Evolutionary conservation across 2,329 filamentous ascomycete genomes (phyloP), one percentile per base, ranked within the genome.

Genomic region (Pseudogymnoascus sp.): DNA sequence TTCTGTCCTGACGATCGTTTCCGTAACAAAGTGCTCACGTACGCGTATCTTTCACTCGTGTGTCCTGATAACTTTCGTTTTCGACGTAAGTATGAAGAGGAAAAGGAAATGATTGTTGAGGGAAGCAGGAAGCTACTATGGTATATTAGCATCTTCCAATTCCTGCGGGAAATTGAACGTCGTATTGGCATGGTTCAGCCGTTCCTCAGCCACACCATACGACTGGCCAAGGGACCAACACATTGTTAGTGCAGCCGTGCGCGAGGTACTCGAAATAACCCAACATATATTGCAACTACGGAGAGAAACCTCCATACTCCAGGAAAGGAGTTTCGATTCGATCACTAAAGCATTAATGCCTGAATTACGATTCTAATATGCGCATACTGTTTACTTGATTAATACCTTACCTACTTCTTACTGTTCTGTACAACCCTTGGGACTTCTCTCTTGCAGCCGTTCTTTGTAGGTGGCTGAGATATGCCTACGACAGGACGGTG

Each of bases 101-200:
- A 5, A 52, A 30, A 18, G 26, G 15, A 30, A 10, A 48, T 52
- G 15, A 30, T 33, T 45, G 45, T 52, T 52, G 45, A 8, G 45
- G n/a, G n/a, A 30, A 52, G 15, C 26, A 52, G 33, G 45, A 52
- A 52, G 45, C 45, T 52, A 52, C 26, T 19, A 15, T 52, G 45
- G 23, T 30, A 52, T 52, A 52, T 52, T 52, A 52, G 33, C 19
- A 52, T 52, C 45, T 30, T 12, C 23, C 45, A 52, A 52, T 52
- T 52, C 45, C 45, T 4, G 18, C 45, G 8, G 45, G 45, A 52
- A 52, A 52, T 52, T 52, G 45, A 52, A 30, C 5, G 45, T 52
- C 45, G 45, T 52, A 52, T 52, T 52, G 45, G 15, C 45, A 52
- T 52, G 45, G 45, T 52, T 33, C 45, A 52, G 45, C 45, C 45